Base-by-base conservation (phyloP, 768 basidiomycete species). In the Agrocybe pediades region DNA sequence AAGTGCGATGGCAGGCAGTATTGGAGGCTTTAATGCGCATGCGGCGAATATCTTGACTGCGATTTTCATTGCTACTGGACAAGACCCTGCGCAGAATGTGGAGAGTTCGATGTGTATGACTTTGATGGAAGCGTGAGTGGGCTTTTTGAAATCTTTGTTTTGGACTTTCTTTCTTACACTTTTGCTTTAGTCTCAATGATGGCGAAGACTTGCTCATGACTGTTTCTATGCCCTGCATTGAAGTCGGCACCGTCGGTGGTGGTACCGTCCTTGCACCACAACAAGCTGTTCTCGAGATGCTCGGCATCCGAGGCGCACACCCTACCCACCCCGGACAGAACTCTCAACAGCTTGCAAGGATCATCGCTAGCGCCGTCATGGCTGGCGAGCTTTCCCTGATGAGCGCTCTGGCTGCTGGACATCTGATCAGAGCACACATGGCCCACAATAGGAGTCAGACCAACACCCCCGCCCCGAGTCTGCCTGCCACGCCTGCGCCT, bases 91-190 rank as follows among this genome's bases (percentile, higher is more conserved):
- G 6, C 97, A 99, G 78, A 98, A 98, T 69, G 96, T 99, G 23
- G 97, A 96, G 76, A 95, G 92, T 53, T 96, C 95, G 33, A 95
- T 93, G 68, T 99, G 97, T 71, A 96, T 99, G 78, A 99, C 97
- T 1, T 75, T 98, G 43, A 98, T 99, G 96, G 97, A 99, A 71
- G 87, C 95, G 90, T 97, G 69, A 71, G 92, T 90, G 3, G 61
- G 51, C 41, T 53, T 27, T 41, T 41, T 47, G n/a, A n/a, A n/a
- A n/a, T 39, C 29, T 26, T 41, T 20, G 41, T 19, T 46, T 39
- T 25, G 30, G 19, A n/a, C n/a, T 15, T 19, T 62, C 45, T 25
- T 25, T 45, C 4, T 47, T 19, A 20, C 23, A 39, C 41, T 41
- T 27, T 19, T 24, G 45, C 9, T 45, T n/a, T 61, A 95, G 92